Percentiles rank a stretch among this genome's conserved stretches.
Evolutionary conservation across 2,329 filamentous ascomycete species (phyloP).

Genomic region (Kalaharituber pfeilii): DNA sequence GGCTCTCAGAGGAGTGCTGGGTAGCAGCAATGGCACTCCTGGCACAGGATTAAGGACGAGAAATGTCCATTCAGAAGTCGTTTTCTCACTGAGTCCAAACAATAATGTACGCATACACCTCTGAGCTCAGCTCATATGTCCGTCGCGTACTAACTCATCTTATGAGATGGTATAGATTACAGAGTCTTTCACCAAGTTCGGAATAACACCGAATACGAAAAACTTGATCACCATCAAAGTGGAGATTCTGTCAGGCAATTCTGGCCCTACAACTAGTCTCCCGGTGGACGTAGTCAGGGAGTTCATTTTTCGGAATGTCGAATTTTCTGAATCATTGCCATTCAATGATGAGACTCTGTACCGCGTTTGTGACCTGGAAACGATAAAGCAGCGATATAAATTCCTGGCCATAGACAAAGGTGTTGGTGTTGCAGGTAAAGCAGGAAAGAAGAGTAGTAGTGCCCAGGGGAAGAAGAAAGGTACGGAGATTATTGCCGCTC

Average conservation of each 20-base stretch:
- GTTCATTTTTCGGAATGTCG: neutral
- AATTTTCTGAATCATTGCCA: neutral
- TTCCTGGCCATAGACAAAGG: conserved; percentile 27
- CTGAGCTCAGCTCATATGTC: neutral
- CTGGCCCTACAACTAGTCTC: conserved; percentile 16
- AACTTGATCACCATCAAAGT: conserved; percentile 71
- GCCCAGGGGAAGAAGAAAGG: conserved; percentile 28
- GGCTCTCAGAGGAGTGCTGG: conserved; percentile 49
- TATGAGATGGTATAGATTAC: conserved; percentile 48
- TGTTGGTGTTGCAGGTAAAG: conserved; percentile 27
- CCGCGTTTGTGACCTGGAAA: conserved; percentile 43
- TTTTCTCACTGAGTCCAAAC: conserved; percentile 60
- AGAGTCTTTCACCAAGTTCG: conserved; percentile 78
- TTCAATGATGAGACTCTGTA: conserved; percentile 49
- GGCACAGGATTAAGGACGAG: conserved; percentile 48
- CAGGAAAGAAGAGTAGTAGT: conserved; percentile 30
- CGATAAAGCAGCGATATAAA: conserved; percentile 75
- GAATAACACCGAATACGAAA: conserved; percentile 53
- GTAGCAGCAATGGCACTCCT: conserved; percentile 24
- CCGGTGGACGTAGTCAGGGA: neutral
- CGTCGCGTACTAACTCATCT: conserved; percentile 1
- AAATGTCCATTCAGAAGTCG: conserved; percentile 79
- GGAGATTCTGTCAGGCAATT: conserved; percentile 36
- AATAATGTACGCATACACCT: conserved; percentile 47
- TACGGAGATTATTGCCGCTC: neutral